These are phyloP conservation scores for Eucalyptus cloeziana DNA, from an alignment of 345 rosid genomes.

Conservation along the genomic window DNA sequence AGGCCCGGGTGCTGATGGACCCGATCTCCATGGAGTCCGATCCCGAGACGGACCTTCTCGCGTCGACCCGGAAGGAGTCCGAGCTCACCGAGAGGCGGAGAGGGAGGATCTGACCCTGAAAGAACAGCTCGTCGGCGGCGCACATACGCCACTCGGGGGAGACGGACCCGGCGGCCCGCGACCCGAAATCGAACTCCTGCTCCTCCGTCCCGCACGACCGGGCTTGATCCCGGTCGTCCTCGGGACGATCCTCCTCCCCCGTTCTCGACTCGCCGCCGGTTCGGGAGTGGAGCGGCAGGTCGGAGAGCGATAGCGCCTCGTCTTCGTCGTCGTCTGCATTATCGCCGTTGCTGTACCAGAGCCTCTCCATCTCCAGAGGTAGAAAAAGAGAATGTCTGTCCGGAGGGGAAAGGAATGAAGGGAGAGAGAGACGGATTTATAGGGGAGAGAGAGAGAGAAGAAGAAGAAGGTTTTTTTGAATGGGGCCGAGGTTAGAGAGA, in stretches of 20 bases:
- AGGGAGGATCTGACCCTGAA: slow-evolving; percentile 6
- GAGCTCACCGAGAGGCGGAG: neutral
- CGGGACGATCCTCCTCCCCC: neutral
- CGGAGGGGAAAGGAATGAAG: neutral
- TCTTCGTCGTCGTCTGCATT: neutral
- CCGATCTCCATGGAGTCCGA: slow-evolving; percentile 1
- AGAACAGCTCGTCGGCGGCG: slow-evolving; percentile 9
- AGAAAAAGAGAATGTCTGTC: neutral
- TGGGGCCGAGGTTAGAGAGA: neutral
- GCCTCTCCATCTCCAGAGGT: neutral
- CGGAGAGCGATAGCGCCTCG: slow-evolving; percentile 5
- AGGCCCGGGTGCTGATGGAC: neutral
- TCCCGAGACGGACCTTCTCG: neutral
- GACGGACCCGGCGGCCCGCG: neutral
- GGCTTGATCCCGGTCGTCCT: neutral
- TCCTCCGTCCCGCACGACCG: neutral
- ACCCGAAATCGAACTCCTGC: slow-evolving; percentile 1
- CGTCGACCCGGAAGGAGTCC: neutral
- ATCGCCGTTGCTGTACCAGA: neutral
- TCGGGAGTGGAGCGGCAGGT: neutral
- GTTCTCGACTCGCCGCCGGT: neutral
- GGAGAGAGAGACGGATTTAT: neutral
- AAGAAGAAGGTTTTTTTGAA: neutral
- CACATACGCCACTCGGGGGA: neutral
- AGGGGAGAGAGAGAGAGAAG: neutral